These are phyloP conservation scores for Ophiocordyceps unilateralis DNA, from an alignment of 2,329 filamentous ascomycete species.

Conservation along the genomic window DNA sequence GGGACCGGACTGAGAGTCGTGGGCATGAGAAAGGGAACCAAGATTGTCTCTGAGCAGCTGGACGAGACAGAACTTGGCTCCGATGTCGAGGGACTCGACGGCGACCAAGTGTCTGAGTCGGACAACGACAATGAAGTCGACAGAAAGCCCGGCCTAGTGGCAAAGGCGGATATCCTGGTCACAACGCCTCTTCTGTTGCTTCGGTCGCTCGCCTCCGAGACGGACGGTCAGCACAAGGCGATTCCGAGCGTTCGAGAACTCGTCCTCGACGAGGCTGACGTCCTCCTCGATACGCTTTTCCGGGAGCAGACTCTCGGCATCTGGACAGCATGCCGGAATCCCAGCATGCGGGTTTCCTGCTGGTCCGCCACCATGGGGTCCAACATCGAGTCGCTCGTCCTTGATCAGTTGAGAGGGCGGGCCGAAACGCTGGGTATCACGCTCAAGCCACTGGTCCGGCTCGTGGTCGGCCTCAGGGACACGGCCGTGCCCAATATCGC, in stretches of 20 bases:
- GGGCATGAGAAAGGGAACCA: conserved; percentile 75
- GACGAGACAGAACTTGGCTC: conserved; percentile 20
- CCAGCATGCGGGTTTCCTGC: conserved; percentile 55
- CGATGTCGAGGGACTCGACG: conserved; percentile 14
- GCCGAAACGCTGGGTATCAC: conserved; percentile 19
- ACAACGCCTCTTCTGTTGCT: conserved; percentile 45
- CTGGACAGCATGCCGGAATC: conserved; percentile 62
- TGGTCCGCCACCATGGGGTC: conserved; percentile 98
- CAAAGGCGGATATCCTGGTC: conserved; percentile 21
- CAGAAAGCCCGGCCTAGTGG: conserved; percentile 11
- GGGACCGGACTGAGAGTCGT: conserved; percentile 67
- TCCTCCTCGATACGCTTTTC: conserved; percentile 82
- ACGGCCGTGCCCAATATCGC: conserved; percentile 83
- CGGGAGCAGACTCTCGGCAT: conserved; percentile 72
- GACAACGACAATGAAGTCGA: conserved; percentile 17
- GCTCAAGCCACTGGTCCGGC: conserved; percentile 47
- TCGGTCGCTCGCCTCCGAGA: conserved; percentile 43
- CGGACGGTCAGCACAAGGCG: conserved; percentile 26
- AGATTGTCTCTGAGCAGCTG: conserved; percentile 33
- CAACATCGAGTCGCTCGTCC: conserved; percentile 66
- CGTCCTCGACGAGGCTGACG: conserved; percentile 86
- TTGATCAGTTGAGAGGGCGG: conserved; percentile 45
- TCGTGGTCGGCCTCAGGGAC: conserved; percentile 94
- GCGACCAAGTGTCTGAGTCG: conserved; percentile 14
- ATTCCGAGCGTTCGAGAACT: conserved; percentile 56